These are phyloP conservation scores for Bacterosira constricta DNA, from an alignment of 108 stramenopile species.

Conservation along the genomic window DNA sequence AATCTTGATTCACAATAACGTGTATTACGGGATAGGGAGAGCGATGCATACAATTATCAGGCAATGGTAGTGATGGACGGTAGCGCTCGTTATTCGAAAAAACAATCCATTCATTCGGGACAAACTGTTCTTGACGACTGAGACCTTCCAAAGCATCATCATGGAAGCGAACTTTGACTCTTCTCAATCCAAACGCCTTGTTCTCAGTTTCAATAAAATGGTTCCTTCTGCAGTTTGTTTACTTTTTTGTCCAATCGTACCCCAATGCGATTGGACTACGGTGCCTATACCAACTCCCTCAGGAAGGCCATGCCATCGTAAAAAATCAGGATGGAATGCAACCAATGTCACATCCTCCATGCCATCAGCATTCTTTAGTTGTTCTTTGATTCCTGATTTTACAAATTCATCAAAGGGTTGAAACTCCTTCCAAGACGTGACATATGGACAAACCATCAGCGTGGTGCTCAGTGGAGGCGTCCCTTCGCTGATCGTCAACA, in stretches of 20 bases:
- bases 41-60: constrained; percentile 62
- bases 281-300: constrained; percentile 30
- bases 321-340: constrained; percentile 55
- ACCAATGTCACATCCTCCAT: constrained; percentile 49
- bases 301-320: constrained; percentile 51
- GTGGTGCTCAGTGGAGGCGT: constrained; percentile 39
- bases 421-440: constrained; percentile 47
- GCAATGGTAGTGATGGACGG: constrained; percentile 10
- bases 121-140: constrained; percentile 45
- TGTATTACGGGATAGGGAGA: constrained; percentile 57
- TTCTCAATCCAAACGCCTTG: constrained; percentile 41
- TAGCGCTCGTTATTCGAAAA: not conserved
- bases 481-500: not conserved
- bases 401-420: constrained; percentile 45
- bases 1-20: constrained; percentile 51
- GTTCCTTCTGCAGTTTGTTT: constrained; percentile 12
- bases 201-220: constrained; percentile 48
- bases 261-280: constrained; percentile 19
- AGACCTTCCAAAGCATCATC: not conserved
- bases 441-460: constrained; percentile 47
- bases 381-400: not conserved
- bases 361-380: not conserved
- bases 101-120: constrained; percentile 52
- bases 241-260: constrained; percentile 33
- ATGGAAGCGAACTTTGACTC: constrained; percentile 51